Evolutionary conservation across 73 alveolate species (phyloP).

Genomic region (Paramecium sexaurelia): DNA sequence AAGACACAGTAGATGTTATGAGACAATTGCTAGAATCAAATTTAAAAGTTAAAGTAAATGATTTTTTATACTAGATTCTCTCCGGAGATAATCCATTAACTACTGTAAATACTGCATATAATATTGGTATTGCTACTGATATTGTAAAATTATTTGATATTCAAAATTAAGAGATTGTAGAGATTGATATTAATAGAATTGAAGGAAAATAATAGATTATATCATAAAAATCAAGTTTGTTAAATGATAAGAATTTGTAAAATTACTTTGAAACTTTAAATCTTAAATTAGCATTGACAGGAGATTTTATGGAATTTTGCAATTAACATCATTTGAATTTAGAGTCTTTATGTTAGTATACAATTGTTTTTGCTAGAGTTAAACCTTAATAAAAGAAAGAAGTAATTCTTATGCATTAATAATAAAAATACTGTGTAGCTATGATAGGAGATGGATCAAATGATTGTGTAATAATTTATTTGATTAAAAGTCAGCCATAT

Average conservation of each 20-base stretch:
- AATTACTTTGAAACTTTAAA: background rate
- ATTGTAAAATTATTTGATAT: background rate
- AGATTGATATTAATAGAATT: background rate
- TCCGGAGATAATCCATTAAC: slow-evolving; percentile 55
- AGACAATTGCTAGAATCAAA: slow-evolving; percentile 1
- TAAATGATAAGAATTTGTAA: background rate
- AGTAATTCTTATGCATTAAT: slow-evolving; percentile 1
- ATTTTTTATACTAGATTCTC: background rate
- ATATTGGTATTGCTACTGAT: background rate
- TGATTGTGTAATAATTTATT: slow-evolving; percentile 6
- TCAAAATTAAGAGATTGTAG: background rate
- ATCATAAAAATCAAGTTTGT: background rate
- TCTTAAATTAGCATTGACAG: background rate
- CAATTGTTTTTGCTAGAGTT: slow-evolving; percentile 45
- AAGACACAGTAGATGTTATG: slow-evolving; percentile 11
- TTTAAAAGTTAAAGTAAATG: slow-evolving; percentile 11
- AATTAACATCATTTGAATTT: background rate
- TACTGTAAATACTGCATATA: slow-evolving; percentile 24
- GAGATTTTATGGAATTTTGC: background rate
- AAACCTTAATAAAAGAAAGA: slow-evolving; percentile 37
- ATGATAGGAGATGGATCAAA: slow-evolving; percentile 66
- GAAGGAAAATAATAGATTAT: background rate
- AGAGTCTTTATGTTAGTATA: background rate
- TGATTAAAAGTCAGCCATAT: slow-evolving; percentile 1
- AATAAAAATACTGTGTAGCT: slow-evolving; percentile 8